phyloP scores from a whole-genome alignment of 495 filamentous ascomycete genomes.

The Xylaria venustula region DNA sequence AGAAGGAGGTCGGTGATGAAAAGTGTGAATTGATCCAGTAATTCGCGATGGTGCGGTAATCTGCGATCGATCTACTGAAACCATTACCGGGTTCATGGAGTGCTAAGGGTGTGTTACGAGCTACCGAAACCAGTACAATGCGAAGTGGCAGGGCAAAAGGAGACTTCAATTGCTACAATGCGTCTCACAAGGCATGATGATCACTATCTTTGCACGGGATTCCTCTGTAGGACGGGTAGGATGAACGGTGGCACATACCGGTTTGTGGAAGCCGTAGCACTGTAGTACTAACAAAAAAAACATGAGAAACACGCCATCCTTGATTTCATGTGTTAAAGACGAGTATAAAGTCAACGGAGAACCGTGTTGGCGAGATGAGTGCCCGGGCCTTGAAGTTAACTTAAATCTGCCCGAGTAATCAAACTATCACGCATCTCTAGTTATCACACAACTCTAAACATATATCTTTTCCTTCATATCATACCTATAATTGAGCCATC shows the following conservation, averaged over 20 bases:
- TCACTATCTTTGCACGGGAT: not conserved
- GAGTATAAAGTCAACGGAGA: too few relatives aligned
- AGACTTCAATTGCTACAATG: not conserved
- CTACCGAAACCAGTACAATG: too few relatives aligned
- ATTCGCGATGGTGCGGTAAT: not conserved
- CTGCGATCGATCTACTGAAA: not conserved
- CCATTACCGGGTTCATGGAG: not conserved
- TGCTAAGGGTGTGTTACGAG: too few relatives aligned
- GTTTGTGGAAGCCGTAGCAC: not conserved
- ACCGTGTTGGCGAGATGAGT: too few relatives aligned
- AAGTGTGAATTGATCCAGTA: not conserved
- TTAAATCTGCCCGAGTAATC: too few relatives aligned
- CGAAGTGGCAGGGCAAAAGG: not conserved
- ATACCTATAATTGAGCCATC: not conserved
- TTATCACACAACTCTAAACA: not conserved
- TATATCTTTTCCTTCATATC: not conserved
- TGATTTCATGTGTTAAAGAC: not conserved
- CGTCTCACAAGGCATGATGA: not conserved
- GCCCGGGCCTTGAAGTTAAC: too few relatives aligned
- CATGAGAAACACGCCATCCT: not conserved
- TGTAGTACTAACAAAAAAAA: not conserved
- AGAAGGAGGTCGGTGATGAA: not conserved
- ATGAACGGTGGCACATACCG: not conserved
- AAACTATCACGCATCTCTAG: not conserved
- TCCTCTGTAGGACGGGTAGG: not conserved